A percentile compares a stretch with the other conserved stretches of the same genome.
Conservation (phyloP, 257 asterid genomes). For the Jaltomata sinuosa region DNA sequence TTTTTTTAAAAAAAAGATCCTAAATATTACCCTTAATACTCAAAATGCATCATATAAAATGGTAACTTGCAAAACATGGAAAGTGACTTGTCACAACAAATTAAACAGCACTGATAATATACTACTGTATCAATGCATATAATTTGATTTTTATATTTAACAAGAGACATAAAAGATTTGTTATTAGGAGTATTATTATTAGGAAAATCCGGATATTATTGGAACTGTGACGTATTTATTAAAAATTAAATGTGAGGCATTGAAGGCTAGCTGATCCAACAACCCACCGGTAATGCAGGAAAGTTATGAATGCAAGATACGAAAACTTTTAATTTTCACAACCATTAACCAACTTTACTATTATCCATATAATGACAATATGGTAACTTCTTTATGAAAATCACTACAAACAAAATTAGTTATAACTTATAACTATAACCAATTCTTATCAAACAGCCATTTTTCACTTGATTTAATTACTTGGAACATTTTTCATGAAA, state of each 20-base stretch:
- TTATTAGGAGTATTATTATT: background rate
- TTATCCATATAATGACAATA: background rate
- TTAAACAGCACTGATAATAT: background rate
- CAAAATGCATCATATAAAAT: background rate
- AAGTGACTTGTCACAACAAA: background rate
- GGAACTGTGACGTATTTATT: background rate
- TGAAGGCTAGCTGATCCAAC: conserved; percentile 48
- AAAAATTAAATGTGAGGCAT: conserved; percentile 9
- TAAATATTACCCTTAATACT: too few relatives aligned
- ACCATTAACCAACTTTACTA: conserved; percentile 1
- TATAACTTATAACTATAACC: too few relatives aligned
- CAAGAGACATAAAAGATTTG: conserved; percentile 25
- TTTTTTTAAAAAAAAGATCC: too few relatives aligned
- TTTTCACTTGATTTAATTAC: background rate
- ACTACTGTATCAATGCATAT: background rate
- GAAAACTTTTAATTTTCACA: background rate
- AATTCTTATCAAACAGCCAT: background rate
- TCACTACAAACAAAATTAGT: background rate
- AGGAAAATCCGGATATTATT: background rate
- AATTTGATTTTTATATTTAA: conserved; percentile 12
- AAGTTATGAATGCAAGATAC: background rate
- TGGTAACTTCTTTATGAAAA: background rate
- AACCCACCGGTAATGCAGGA: conserved; percentile 35
- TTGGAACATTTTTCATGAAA: background rate
- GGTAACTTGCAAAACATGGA: background rate